phyloP scores from a whole-genome alignment of 2,329 filamentous ascomycete genomes.

The Dothideomycetidae sp. region DNA sequence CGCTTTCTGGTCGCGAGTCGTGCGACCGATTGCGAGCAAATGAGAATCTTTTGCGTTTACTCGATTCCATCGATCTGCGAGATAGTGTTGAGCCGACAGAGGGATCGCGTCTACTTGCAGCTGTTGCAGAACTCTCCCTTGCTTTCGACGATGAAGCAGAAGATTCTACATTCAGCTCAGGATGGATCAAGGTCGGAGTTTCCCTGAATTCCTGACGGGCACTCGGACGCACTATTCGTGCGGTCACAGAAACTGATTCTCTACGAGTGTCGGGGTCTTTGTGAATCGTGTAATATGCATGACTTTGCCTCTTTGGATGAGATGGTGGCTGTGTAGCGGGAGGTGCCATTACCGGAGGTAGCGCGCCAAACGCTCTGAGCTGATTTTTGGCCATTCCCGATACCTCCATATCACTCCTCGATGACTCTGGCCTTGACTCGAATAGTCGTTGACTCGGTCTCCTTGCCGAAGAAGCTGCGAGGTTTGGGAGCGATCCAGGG shows the following conservation, averaged over 20 bases:
- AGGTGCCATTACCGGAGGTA: neutral
- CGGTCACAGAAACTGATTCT: conserved; percentile 78
- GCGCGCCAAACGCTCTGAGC: conserved; percentile 1
- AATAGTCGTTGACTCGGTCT: neutral
- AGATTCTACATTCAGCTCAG: conserved; percentile 12
- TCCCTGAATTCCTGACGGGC: conserved; percentile 2
- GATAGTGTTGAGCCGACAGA: conserved; percentile 11
- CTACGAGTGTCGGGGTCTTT: conserved; percentile 30
- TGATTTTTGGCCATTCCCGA: conserved; percentile 3
- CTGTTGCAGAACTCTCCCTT: conserved; percentile 41
- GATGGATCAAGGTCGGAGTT: conserved; percentile 26
- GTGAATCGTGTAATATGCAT: conserved; percentile 28
- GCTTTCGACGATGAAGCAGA: conserved; percentile 30
- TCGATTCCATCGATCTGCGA: conserved; percentile 11
- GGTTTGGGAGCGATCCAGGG: conserved; percentile 8
- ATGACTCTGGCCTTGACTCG: neutral
- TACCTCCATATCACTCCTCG: too few relatives aligned
- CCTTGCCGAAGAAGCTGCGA: neutral
- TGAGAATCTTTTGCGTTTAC: conserved; percentile 9
- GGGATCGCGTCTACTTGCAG: conserved; percentile 47
- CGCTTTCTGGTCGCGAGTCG: conserved; percentile 5
- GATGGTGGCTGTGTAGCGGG: neutral
- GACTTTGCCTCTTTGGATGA: conserved; percentile 15
- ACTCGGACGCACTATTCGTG: conserved; percentile 56
- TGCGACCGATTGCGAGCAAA: conserved; percentile 7